These are phyloP conservation scores for Coemansia sp. DNA, from an alignment of 192 early-diverging fungal species.

Conservation along the genomic window DNA sequence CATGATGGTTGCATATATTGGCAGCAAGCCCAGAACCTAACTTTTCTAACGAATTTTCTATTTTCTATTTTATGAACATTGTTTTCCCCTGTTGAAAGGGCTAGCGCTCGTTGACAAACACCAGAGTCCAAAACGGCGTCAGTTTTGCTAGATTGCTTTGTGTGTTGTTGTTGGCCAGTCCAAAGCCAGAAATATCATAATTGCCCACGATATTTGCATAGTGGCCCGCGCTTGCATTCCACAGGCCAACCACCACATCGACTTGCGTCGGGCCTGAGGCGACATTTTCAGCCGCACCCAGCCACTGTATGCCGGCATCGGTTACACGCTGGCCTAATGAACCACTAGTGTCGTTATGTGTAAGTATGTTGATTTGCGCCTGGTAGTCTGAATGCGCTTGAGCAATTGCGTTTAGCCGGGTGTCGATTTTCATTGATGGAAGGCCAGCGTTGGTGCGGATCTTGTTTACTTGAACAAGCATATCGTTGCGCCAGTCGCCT, in stretches of 20 bases:
- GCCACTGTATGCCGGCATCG: slow-evolving; percentile 24
- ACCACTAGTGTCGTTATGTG: slow-evolving; percentile 30
- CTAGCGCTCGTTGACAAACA: slow-evolving; percentile 17
- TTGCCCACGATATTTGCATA: slow-evolving; percentile 42
- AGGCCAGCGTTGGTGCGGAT: slow-evolving; percentile 26
- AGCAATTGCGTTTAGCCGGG: slow-evolving; percentile 25
- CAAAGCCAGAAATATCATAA: slow-evolving; percentile 40
- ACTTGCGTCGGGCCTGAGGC: slow-evolving; percentile 25
- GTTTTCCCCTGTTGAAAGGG: too few species aligned
- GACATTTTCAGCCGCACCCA: slow-evolving; percentile 32
- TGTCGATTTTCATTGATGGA: slow-evolving; percentile 15
- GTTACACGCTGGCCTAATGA: slow-evolving; percentile 22
- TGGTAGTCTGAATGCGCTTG: slow-evolving; percentile 41
- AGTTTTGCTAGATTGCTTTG: not conserved
- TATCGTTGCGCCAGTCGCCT: slow-evolving; percentile 10
- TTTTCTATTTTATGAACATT: not conserved
- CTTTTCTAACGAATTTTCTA: not conserved
- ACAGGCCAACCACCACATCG: slow-evolving; percentile 7
- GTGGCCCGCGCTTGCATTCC: slow-evolving; percentile 26
- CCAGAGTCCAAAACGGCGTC: slow-evolving; percentile 38
- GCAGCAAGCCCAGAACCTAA: slow-evolving; percentile 20
- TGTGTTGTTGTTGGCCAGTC: slow-evolving; percentile 5
- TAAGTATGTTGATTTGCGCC: slow-evolving; percentile 17
- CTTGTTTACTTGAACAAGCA: slow-evolving; percentile 35
- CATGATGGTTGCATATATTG: slow-evolving; percentile 34